Percentiles rank a stretch among this genome's conserved stretches.
Evolutionary conservation across 1,284 basidiomycete genomes (phyloP).

Genomic region (Rhodotorula sp.): DNA sequence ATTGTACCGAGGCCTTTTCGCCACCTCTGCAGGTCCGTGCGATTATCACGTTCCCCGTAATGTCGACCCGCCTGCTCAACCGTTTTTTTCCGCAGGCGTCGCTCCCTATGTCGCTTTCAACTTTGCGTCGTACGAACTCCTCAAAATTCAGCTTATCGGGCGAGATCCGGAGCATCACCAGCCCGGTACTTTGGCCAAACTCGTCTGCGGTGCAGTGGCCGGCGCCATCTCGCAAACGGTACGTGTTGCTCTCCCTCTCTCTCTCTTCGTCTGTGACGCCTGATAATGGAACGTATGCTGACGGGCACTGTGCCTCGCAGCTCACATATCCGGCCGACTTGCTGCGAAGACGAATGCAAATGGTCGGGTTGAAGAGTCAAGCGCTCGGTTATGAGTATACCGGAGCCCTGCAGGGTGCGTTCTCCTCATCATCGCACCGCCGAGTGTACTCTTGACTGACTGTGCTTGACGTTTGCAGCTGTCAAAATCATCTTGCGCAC

Average conservation of each 20-base stretch:
- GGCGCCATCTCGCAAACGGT: slow-evolving; percentile 75
- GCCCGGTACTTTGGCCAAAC: slow-evolving; percentile 44
- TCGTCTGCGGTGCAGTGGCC: slow-evolving; percentile 56
- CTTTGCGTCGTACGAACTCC: slow-evolving; percentile 42
- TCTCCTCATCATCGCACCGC: neutral
- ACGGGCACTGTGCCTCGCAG: neutral
- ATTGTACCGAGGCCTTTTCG: slow-evolving; percentile 50
- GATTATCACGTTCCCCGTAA: neutral
- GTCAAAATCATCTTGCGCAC: slow-evolving; percentile 33
- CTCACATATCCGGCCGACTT: slow-evolving; percentile 96
- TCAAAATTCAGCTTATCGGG: slow-evolving; percentile 39
- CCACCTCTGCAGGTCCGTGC: slow-evolving; percentile 42
- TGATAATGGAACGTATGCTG: neutral
- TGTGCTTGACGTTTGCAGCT: slow-evolving; percentile 16
- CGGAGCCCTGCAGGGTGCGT: slow-evolving; percentile 24
- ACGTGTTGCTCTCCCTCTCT: neutral
- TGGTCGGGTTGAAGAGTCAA: slow-evolving; percentile 69
- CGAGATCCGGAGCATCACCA: slow-evolving; percentile 19
- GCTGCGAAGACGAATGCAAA: slow-evolving; percentile 90
- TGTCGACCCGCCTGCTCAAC: too few species aligned
- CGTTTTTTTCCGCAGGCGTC: too few species aligned
- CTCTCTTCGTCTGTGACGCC: neutral
- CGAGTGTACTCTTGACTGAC: too few species aligned
- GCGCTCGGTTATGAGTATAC: slow-evolving; percentile 54
- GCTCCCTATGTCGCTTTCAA: slow-evolving; percentile 44